phyloP scores from a whole-genome alignment of 2,329 filamentous ascomycete genomes.

The Torrubiellomyces zombiae region DNA sequence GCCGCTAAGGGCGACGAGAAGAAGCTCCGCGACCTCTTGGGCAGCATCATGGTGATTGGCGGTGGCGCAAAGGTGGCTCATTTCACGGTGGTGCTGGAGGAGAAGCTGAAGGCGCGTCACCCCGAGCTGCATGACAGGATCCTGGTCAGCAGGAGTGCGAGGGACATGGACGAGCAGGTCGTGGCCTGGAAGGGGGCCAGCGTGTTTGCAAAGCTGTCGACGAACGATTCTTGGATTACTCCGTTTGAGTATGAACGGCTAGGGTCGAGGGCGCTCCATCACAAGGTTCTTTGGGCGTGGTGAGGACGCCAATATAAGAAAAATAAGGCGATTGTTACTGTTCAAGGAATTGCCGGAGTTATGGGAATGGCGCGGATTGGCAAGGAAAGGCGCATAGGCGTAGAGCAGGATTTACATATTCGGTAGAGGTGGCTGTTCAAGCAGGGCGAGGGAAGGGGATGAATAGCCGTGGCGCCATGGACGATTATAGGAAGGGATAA shows the following conservation, averaged over 20 bases:
- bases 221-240: slow-evolving; percentile 92
- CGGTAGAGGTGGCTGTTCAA: too few species aligned
- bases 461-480: too few species aligned
- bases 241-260: slow-evolving; percentile 75
- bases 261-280: slow-evolving; percentile 65
- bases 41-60: slow-evolving; percentile 79
- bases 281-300: slow-evolving; percentile 57
- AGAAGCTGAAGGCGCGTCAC: slow-evolving; percentile 52
- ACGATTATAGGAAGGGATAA: too few species aligned
- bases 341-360: too few species aligned
- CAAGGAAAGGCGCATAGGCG: too few species aligned
- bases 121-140: slow-evolving; percentile 45
- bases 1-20: slow-evolving; percentile 81
- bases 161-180: slow-evolving; percentile 95
- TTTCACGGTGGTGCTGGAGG: slow-evolving; percentile 70
- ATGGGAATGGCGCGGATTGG: too few species aligned
- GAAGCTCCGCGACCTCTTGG: slow-evolving; percentile 78
- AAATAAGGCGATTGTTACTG: too few species aligned
- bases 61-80: slow-evolving; percentile 68
- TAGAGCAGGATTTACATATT: too few species aligned
- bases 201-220: slow-evolving; percentile 81
- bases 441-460: too few species aligned
- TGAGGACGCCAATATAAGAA: too few species aligned
- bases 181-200: slow-evolving; percentile 95
- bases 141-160: slow-evolving; percentile 52